These are phyloP conservation scores for Russula sp. DNA, from an alignment of 768 basidiomycete genomes.

Conservation along the genomic window DNA sequence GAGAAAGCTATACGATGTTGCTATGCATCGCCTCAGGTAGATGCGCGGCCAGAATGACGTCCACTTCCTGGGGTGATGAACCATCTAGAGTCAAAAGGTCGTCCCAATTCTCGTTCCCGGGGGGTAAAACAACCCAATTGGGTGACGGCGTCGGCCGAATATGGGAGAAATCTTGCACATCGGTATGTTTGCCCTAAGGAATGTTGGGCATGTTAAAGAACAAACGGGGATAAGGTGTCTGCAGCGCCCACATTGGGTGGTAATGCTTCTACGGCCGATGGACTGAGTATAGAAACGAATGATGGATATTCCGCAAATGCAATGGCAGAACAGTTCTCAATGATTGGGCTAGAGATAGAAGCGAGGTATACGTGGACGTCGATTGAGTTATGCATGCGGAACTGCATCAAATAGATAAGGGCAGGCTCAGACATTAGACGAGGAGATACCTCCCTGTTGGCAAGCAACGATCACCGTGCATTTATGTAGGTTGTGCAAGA, in stretches of 20 bases:
- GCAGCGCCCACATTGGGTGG: conserved; percentile 1
- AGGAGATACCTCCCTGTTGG: conserved; percentile 58
- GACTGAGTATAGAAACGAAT: conserved; percentile 23
- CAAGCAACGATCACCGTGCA: conserved; percentile 68
- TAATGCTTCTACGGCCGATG: background rate
- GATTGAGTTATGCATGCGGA: conserved; percentile 78
- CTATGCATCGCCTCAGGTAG: background rate
- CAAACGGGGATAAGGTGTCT: background rate
- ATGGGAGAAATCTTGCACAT: conserved; percentile 82
- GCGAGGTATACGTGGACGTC: conserved; percentile 60
- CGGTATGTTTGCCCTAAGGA: conserved; percentile 37
- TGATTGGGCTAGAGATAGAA: conserved; percentile 67
- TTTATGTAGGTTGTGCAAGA: conserved; percentile 56
- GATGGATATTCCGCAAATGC: conserved; percentile 61
- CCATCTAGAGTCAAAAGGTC: background rate
- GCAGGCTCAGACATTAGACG: background rate
- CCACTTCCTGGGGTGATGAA: background rate
- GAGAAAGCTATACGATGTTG: background rate
- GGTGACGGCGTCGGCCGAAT: conserved; percentile 72
- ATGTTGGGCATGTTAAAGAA: background rate
- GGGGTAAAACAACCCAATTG: conserved; percentile 41
- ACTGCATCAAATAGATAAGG: conserved; percentile 40
- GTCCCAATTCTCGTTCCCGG: conserved; percentile 11
- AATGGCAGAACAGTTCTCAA: conserved; percentile 64
- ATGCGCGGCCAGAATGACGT: conserved; percentile 5